A percentile compares a stretch with the other conserved stretches of the same genome.
phyloP scores from a whole-genome alignment of 75 land plant genomes.

The Azolla pinnata region DNA sequence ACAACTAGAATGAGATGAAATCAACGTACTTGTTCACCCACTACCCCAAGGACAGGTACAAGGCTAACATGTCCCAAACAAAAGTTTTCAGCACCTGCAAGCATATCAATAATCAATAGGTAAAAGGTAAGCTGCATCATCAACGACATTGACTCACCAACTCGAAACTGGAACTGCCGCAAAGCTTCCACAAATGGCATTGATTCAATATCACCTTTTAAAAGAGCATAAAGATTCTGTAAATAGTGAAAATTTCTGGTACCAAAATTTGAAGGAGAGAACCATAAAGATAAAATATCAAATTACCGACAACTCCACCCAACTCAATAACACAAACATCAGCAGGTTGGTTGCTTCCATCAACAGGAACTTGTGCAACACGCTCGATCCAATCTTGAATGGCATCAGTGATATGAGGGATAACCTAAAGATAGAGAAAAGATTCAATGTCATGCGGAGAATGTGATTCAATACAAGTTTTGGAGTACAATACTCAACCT shows the following conservation, averaged over 20 bases:
- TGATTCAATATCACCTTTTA: conserved; percentile 90
- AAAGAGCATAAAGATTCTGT: neutral
- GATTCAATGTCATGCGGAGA: too few species aligned
- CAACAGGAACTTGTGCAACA: conserved; percentile 66
- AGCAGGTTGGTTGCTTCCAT: conserved; percentile 67
- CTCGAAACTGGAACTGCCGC: conserved; percentile 83
- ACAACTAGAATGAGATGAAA: too few species aligned
- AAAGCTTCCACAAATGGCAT: conserved; percentile 93
- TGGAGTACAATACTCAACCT: conserved; percentile 29
- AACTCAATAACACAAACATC: conserved; percentile 93
- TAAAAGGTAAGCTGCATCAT: conserved; percentile 5
- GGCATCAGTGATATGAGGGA: conserved; percentile 78
- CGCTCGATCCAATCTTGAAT: conserved; percentile 78
- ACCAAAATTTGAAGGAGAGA: neutral
- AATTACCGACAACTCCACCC: conserved; percentile 78
- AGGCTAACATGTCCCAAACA: conserved; percentile 94
- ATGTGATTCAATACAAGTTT: conserved; percentile 5
- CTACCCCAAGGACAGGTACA: conserved; percentile 82
- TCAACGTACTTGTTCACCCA: conserved; percentile 84
- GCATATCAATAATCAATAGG: conserved; percentile 2
- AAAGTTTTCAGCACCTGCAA: conserved; percentile 71
- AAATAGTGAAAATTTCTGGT: neutral
- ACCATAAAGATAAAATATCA: neutral
- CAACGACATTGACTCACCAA: too few species aligned
- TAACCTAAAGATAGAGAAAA: conserved; percentile 37